These are phyloP conservation scores for Ploettnerulaceae sp. DNA, from an alignment of 2,329 filamentous ascomycete species.

Conservation along the genomic window DNA sequence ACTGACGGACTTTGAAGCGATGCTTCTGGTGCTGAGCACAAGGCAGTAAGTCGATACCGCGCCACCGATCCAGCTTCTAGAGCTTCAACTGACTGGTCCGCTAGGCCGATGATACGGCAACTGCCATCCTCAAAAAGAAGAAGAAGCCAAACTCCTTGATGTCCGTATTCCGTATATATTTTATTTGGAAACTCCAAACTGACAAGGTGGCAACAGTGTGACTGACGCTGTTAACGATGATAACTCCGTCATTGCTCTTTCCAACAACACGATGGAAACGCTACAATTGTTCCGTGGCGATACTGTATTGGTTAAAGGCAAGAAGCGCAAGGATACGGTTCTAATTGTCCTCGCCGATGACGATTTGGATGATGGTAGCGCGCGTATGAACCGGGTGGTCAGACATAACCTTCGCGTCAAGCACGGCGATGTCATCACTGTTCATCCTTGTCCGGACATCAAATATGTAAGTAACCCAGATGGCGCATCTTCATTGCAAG, in stretches of 20 bases:
- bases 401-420: slow-evolving; percentile 98
- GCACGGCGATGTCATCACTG: slow-evolving; percentile 95
- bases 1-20: slow-evolving; percentile 58
- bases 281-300: slow-evolving; percentile 98
- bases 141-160: slow-evolving; percentile 99
- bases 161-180: slow-evolving; percentile 48
- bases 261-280: slow-evolving; percentile 97
- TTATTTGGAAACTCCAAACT: slow-evolving; percentile 28
- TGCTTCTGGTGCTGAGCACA: slow-evolving; percentile 81
- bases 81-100: slow-evolving; percentile 34
- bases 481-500: neutral
- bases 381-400: slow-evolving; percentile 96
- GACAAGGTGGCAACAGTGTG: slow-evolving; percentile 56
- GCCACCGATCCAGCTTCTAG: slow-evolving; percentile 27
- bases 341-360: slow-evolving; percentile 96
- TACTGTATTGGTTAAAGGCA: slow-evolving; percentile 95
- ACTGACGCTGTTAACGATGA: slow-evolving; percentile 99
- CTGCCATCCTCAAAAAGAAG: slow-evolving; percentile 99
- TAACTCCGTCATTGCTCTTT: slow-evolving; percentile 98
- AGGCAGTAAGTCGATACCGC: slow-evolving; percentile 56
- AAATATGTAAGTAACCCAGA: slow-evolving; percentile 79
- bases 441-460: slow-evolving; percentile 97
- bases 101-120: slow-evolving; percentile 85
- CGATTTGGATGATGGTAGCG: slow-evolving; percentile 94
- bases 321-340: slow-evolving; percentile 99